Percentiles rank a stretch among this genome's conserved stretches.
Conservation (phyloP, 2,329 filamentous ascomycete genomes). For the Aurifilum marmelostoma region DNA sequence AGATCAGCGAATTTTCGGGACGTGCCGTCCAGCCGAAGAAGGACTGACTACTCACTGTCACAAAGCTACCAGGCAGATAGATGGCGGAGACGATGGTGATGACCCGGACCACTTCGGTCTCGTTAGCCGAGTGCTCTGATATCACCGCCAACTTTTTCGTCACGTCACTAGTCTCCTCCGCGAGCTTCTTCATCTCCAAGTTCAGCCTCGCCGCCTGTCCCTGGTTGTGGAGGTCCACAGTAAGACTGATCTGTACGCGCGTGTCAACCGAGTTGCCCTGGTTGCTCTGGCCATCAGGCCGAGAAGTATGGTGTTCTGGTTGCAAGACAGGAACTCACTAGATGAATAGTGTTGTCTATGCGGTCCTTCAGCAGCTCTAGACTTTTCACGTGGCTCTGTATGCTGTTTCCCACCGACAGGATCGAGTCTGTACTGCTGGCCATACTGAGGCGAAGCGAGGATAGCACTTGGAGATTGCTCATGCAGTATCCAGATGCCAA, state of each 20-base stretch:
- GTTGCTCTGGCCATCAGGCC: too few species aligned
- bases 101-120: slow-evolving; percentile 34
- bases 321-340: slow-evolving; percentile 13
- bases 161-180: slow-evolving; percentile 29
- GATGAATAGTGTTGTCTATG: slow-evolving; percentile 28
- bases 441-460: slow-evolving; percentile 15
- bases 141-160: slow-evolving; percentile 33
- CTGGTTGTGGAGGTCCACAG: slow-evolving; percentile 22
- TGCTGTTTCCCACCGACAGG: not conserved
- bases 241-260: slow-evolving; percentile 24
- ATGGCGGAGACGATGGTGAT: slow-evolving; percentile 36
- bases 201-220: slow-evolving; percentile 27
- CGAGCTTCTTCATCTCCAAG: slow-evolving; percentile 27
- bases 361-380: slow-evolving; percentile 21
- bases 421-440: not conserved
- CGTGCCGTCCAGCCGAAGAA: not conserved
- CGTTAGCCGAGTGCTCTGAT: slow-evolving; percentile 33
- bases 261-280: too few species aligned
- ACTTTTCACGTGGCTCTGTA: slow-evolving; percentile 18
- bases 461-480: slow-evolving; percentile 23
- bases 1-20: not conserved
- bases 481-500: slow-evolving; percentile 20
- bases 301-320: not conserved
- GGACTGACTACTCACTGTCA: slow-evolving; percentile 25
- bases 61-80: slow-evolving; percentile 35